phyloP scores from a whole-genome alignment of 345 rosid species.

The Eutrema japonicum region DNA sequence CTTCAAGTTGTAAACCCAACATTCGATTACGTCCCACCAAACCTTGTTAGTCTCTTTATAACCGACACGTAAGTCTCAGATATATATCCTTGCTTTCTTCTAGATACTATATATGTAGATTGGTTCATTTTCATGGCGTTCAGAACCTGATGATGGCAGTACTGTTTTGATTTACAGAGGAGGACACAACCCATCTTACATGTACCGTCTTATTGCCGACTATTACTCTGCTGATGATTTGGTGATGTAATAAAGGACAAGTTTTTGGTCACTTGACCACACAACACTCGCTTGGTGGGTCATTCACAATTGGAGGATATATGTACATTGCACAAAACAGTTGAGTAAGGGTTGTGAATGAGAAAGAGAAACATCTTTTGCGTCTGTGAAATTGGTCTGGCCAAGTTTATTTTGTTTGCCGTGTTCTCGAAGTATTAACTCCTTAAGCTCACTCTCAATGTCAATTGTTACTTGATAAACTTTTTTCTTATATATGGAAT shows the following conservation, averaged over 20 bases:
- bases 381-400: conserved; percentile 23
- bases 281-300: conserved; percentile 18
- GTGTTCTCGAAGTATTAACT: conserved; percentile 5
- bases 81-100: neutral
- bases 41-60: conserved; percentile 93
- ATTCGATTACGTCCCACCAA: conserved; percentile 94
- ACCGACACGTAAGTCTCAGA: conserved; percentile 87
- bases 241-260: conserved; percentile 53
- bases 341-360: conserved; percentile 34
- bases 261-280: conserved; percentile 13
- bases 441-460: conserved; percentile 3
- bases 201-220: conserved; percentile 95
- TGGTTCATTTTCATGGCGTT: conserved; percentile 3
- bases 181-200: conserved; percentile 96
- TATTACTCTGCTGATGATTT: conserved; percentile 97
- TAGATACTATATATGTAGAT: neutral
- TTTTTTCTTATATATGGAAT: neutral
- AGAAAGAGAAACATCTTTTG: conserved; percentile 32
- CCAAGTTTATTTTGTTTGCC: conserved; percentile 39
- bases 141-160: neutral
- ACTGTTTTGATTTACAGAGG: conserved; percentile 59
- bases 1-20: conserved; percentile 95
- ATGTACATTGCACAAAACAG: conserved; percentile 41
- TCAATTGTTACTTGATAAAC: conserved; percentile 6
- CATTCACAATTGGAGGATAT: conserved; percentile 34